Percentiles rank a stretch among this genome's conserved stretches.
Evolutionary conservation across 306 rosid species (phyloP).

Genomic region (Dalbergia oliveri): DNA sequence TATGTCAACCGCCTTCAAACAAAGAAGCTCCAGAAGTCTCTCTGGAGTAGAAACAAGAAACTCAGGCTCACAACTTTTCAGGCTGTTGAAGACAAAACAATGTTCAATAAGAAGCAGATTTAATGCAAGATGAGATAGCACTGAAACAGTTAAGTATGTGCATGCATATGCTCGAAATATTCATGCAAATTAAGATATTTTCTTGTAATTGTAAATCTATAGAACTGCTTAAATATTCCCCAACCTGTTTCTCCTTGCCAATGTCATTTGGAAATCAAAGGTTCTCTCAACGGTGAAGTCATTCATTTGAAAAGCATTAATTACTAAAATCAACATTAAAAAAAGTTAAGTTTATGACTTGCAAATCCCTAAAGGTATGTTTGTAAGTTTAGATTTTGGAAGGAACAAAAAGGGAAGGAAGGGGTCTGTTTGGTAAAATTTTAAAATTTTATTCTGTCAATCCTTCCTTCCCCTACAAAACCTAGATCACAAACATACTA

Average conservation of each 20-base stretch:
- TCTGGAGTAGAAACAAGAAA: slow-evolving; percentile 92
- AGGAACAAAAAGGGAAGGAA: too few relatives aligned
- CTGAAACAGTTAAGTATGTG: slow-evolving; percentile 9
- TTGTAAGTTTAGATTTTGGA: too few relatives aligned
- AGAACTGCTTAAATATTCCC: slow-evolving; percentile 9
- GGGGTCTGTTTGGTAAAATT: too few relatives aligned
- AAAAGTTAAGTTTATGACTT: too few relatives aligned
- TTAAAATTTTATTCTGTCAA: too few relatives aligned
- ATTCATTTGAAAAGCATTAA: slow-evolving; percentile 10
- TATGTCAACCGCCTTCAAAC: slow-evolving; percentile 84
- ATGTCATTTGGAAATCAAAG: slow-evolving; percentile 9
- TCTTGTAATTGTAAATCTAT: neutral
- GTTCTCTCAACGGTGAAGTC: slow-evolving; percentile 7
- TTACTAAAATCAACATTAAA: too few relatives aligned
- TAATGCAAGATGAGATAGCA: slow-evolving; percentile 16
- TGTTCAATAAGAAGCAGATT: slow-evolving; percentile 42
- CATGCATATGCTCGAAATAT: slow-evolving; percentile 12
- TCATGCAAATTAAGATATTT: neutral
- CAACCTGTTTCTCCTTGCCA: slow-evolving; percentile 10
- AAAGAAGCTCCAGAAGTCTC: slow-evolving; percentile 91
- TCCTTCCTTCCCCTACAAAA: too few relatives aligned
- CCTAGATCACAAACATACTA: too few relatives aligned
- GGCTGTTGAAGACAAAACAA: slow-evolving; percentile 57
- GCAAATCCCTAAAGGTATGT: too few relatives aligned
- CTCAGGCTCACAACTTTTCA: slow-evolving; percentile 93